These are phyloP conservation scores for Pythium coloratum DNA, from an alignment of 352 stramenopile species.

Conservation along the genomic window DNA sequence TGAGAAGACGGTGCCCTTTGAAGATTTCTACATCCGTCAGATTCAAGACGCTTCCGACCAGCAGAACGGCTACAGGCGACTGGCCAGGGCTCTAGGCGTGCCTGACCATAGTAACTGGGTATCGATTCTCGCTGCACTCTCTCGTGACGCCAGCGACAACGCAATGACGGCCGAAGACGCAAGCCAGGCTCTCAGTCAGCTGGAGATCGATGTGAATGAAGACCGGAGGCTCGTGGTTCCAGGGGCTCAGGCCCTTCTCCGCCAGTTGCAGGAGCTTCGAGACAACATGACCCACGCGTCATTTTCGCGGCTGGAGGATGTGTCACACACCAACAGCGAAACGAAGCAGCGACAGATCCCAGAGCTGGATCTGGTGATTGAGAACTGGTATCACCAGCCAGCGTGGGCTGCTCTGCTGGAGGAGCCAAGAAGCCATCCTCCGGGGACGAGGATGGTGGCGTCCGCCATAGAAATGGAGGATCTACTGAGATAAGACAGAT, in stretches of 20 bases:
- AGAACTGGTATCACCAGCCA: conserved; percentile 39
- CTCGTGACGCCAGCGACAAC: background rate
- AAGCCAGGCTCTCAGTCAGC: conserved; percentile 2
- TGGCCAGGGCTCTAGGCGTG: conserved; percentile 25
- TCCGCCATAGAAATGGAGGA: conserved; percentile 10
- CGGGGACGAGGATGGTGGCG: background rate
- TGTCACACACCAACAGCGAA: conserved; percentile 29
- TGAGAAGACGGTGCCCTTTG: conserved; percentile 24
- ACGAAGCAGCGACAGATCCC: conserved; percentile 24
- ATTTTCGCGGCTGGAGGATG: conserved; percentile 30
- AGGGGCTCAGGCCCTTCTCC: conserved; percentile 11
- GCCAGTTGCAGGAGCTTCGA: conserved; percentile 12
- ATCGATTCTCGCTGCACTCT: conserved; percentile 23
- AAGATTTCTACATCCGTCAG: conserved; percentile 44
- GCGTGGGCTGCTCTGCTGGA: conserved; percentile 29
- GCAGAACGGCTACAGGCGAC: conserved; percentile 20
- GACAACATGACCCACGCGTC: conserved; percentile 21
- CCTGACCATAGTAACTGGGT: conserved; percentile 31
- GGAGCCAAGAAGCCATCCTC: background rate
- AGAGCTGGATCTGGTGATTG: conserved; percentile 26
- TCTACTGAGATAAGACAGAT: conserved; percentile 26
- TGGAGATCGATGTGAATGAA: conserved; percentile 28
- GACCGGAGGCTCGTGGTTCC: conserved; percentile 24
- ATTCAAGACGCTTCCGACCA: conserved; percentile 9
- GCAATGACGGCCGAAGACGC: background rate